Percentiles rank a stretch among this genome's conserved stretches.
These are phyloP conservation scores for Saccharomyces hybrid DNA, from an alignment of 1,139 yeast genomes.

Conservation along the genomic window DNA sequence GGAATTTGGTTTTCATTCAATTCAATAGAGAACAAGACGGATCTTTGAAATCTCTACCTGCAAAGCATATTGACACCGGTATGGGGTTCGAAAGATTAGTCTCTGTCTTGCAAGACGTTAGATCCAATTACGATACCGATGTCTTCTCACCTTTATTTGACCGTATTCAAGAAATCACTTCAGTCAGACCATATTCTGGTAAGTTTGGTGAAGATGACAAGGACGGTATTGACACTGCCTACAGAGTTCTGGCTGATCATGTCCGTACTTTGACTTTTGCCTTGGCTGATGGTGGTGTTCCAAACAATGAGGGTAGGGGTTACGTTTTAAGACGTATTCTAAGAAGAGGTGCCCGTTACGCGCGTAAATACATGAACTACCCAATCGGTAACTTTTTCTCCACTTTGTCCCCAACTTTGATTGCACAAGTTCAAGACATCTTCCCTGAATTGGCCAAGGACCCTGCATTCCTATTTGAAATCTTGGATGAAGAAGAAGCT, in stretches of 20 bases:
- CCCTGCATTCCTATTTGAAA: conserved; percentile 73
- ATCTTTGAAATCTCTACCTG: conserved; percentile 73
- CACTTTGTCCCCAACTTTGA: conserved; percentile 84
- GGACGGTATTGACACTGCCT: conserved; percentile 96
- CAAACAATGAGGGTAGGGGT: conserved; percentile 98
- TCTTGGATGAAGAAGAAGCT: conserved; percentile 90
- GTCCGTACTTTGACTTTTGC: conserved; percentile 96
- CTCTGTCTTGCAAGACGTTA: conserved; percentile 81
- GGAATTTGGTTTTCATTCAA: conserved; percentile 97
- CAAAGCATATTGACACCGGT: conserved; percentile 95
- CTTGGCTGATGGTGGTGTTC: conserved; percentile 97
- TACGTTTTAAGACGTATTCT: conserved; percentile 92
- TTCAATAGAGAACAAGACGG: conserved; percentile 89
- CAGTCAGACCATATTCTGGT: conserved; percentile 85
- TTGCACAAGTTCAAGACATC: conserved; percentile 76
- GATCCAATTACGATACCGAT: conserved; percentile 94
- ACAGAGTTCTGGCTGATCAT: conserved; percentile 96
- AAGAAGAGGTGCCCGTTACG: conserved; percentile 97
- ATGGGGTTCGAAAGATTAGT: conserved; percentile 98
- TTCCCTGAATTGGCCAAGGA: conserved; percentile 85
- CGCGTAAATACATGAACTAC: conserved; percentile 89
- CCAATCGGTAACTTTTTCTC: conserved; percentile 94
- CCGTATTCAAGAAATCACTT: conserved; percentile 84
- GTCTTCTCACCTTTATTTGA: conserved; percentile 84
- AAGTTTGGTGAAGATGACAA: conserved; percentile 85